phyloP scores from a whole-genome alignment of 179 eudicot species.

The Carnegiea gigantea region DNA sequence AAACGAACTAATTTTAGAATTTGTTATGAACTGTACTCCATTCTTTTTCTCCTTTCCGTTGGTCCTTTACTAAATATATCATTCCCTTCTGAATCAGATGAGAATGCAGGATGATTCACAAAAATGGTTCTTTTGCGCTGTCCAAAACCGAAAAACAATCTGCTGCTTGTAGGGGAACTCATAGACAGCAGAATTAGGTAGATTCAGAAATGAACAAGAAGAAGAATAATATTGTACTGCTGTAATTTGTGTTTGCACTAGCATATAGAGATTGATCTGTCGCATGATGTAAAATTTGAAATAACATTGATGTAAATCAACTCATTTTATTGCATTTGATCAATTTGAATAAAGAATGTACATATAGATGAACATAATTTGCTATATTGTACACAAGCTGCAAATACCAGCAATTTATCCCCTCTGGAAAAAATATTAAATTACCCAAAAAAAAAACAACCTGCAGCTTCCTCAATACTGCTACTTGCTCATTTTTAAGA shows the following conservation, averaged over 20 bases:
- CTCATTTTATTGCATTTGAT: conserved; percentile 17
- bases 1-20: not conserved
- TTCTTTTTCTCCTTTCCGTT: not conserved
- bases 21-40: not conserved
- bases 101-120: not conserved
- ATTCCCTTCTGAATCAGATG: not conserved
- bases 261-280: not conserved
- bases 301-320: not conserved
- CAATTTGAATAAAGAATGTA: conserved; percentile 11
- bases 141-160: not conserved
- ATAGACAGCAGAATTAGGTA: not conserved
- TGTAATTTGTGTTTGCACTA: not conserved
- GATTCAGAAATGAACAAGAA: not conserved
- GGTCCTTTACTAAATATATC: not conserved
- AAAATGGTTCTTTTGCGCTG: not conserved
- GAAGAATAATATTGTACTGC: not conserved
- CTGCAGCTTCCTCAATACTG: not conserved
- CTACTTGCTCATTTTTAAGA: not conserved
- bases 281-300: not conserved
- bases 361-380: not conserved
- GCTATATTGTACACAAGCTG: conserved; percentile 2
- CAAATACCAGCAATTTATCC: conserved; percentile 18
- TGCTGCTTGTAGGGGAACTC: not conserved
- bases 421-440: not conserved
- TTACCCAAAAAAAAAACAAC: not conserved